Evolutionary conservation across 805 yeast genomes (phyloP), one percentile per base, ranked within the genome.

Genomic region (Blastobotrys parvus): DNA sequence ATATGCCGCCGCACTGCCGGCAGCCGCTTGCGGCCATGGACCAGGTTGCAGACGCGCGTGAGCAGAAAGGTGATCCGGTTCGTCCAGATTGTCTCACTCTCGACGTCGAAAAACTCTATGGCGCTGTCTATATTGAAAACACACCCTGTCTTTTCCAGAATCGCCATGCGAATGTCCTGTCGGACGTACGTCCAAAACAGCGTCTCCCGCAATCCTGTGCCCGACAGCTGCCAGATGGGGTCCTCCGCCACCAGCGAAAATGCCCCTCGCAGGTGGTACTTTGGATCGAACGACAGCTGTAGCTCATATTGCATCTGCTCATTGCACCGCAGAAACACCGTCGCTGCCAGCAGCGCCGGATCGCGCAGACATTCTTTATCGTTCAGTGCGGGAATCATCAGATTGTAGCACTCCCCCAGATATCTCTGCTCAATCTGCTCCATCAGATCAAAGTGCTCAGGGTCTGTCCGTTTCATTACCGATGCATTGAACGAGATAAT

Each of bases 171-270:
- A n/a, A 44, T 22, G 20, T 44, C 46, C 23, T 44, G 46, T 13
- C 46, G 23, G 19, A 40, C 44, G 27, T 44, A 44, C n/a, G 42
- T 34, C 46, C 46, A 44, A 30, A 44, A 44, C 16, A 35, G 20
- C 22, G 29, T 40, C 18, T 44, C 44, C 16, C 46, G 43, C 4
- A 44, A 37, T 25, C 46, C 46, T 17, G 30, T 19, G 30, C 46
- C 46, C 7, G 44, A 39, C 15, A 44, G 19, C 23, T 39, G 43
- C 43, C 44, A 39, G 35, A 39, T 40, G 3, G 46, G 46, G 22
- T 44, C 46, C 5, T 44, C 38, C 8, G 43, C 46, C 10, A 44
- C 35, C n/a, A 44, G 19, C 13, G 46, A 44, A 27, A 44, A 44
- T 4, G 46, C 34, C 25, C 46, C 46, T 4, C 46, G 46, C 3